Conservation (phyloP, 352 stramenopile species). For the Pythium pectinolyticum region DNA sequence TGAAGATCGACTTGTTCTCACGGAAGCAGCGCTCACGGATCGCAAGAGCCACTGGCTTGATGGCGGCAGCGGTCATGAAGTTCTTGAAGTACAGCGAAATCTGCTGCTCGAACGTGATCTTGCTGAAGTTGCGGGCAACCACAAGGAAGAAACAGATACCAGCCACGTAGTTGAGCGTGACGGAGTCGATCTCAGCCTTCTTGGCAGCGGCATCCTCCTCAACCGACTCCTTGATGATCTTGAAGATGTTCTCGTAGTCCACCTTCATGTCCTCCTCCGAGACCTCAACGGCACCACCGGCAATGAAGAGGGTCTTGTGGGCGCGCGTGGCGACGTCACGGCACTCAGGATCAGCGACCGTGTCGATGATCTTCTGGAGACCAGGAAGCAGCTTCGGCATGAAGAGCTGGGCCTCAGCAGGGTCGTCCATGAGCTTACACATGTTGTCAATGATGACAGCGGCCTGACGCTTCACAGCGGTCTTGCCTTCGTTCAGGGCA, state of each 20-base stretch:
- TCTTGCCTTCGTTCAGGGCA: constrained; percentile 95
- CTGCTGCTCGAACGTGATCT: constrained; percentile 93
- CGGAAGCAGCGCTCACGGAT: constrained; percentile 88
- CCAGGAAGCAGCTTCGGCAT: constrained; percentile 96
- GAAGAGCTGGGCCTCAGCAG: constrained; percentile 96
- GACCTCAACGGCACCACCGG: constrained; percentile 91
- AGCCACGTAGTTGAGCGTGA: constrained; percentile 88
- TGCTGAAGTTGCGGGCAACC: constrained; percentile 93
- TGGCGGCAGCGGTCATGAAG: constrained; percentile 63
- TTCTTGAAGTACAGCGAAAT: constrained; percentile 88
- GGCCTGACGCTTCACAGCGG: constrained; percentile 95
- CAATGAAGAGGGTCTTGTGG: constrained; percentile 93
- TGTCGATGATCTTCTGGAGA: constrained; percentile 96
- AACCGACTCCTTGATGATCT: constrained; percentile 81
- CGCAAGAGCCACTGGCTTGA: constrained; percentile 64
- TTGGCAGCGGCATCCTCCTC: constrained; percentile 68
- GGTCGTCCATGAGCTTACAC: constrained; percentile 98
- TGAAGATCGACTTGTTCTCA: constrained; percentile 90
- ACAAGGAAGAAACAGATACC: constrained; percentile 85
- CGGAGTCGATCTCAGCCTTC: constrained; percentile 89
- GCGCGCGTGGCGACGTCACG: constrained; percentile 94
- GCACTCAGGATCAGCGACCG: constrained; percentile 96
- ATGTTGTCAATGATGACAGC: constrained; percentile 99
- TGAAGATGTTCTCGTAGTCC: constrained; percentile 82
- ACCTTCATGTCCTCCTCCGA: constrained; percentile 91